A percentile compares a stretch with the other conserved stretches of the same genome.
These are phyloP conservation scores for Stemphylium lycopersici DNA, from an alignment of 2,329 filamentous ascomycete genomes.

Conservation along the genomic window DNA sequence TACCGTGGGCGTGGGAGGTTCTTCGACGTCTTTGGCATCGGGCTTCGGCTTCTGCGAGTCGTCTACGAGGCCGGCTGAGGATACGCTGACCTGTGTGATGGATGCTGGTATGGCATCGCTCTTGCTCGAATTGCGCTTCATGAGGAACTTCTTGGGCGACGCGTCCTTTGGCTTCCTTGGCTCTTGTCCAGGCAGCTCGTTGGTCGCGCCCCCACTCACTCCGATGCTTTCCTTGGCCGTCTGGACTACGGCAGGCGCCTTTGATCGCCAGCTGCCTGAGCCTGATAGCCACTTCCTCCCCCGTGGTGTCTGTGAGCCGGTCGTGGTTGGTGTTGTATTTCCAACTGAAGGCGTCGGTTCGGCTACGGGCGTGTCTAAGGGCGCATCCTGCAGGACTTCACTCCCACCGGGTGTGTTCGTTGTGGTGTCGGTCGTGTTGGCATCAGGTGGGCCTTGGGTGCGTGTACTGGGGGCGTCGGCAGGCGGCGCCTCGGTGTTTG, in stretches of 20 bases:
- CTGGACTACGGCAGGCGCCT: conserved; percentile 55
- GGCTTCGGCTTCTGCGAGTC: conserved; percentile 29
- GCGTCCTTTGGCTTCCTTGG: conserved; percentile 34
- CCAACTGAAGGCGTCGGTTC: conserved; percentile 20
- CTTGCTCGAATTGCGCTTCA: conserved; percentile 55
- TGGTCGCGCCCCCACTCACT: conserved; percentile 51
- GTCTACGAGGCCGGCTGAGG: conserved; percentile 44
- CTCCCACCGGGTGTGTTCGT: conserved; percentile 22
- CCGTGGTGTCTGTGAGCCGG: conserved; percentile 28
- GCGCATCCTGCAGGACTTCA: conserved; percentile 20
- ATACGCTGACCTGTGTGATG: conserved; percentile 55
- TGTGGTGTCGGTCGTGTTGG: conserved; percentile 11
- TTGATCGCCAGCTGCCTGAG: conserved; percentile 53
- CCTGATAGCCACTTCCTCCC: conserved; percentile 53
- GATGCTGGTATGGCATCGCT: conserved; percentile 53
- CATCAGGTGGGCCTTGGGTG: conserved; percentile 18
- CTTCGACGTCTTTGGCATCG: conserved; percentile 17
- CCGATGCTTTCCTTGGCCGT: conserved; percentile 56
- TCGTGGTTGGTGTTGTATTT: conserved; percentile 21
- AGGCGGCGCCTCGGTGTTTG: conserved; percentile 41
- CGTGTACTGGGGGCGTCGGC: conserved; percentile 18
- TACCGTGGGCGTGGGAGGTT: conserved; percentile 14
- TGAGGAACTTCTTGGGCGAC: conserved; percentile 47
- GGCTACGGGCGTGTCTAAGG: conserved; percentile 19
- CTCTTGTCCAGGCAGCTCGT: conserved; percentile 45